Conservation (phyloP, 1,284 basidiomycete genomes). For the Amylostereum areolatum region DNA sequence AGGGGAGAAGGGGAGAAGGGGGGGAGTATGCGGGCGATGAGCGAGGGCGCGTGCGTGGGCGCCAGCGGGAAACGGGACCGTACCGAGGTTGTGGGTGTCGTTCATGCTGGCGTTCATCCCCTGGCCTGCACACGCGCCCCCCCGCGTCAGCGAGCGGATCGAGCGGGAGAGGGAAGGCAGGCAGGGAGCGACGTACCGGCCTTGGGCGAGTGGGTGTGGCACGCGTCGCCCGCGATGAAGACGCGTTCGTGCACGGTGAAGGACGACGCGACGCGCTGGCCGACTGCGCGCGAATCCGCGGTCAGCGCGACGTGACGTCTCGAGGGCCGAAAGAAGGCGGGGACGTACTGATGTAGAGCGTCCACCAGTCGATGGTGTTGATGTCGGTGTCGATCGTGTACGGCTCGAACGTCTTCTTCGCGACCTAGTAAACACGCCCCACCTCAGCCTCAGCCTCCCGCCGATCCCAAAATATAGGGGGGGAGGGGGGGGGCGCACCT, state of each 20-base stretch:
- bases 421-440: too few relatives aligned
- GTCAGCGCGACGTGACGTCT: neutral
- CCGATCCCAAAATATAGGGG: neutral
- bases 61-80: constrained; percentile 3
- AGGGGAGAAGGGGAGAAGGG: neutral
- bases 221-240: constrained; percentile 80
- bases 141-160: neutral
- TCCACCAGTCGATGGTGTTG: constrained; percentile 73
- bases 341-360: constrained; percentile 54
- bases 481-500: constrained; percentile 29
- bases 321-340: neutral
- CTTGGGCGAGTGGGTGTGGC: constrained; percentile 82
- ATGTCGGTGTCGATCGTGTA: constrained; percentile 52
- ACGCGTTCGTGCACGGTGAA: constrained; percentile 66
- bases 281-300: constrained; percentile 32
- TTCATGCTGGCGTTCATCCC: constrained; percentile 78
- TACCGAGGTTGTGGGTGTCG: constrained; percentile 76
- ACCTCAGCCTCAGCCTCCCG: too few relatives aligned
- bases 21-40: neutral
- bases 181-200: constrained; percentile 21
- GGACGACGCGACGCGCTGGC: constrained; percentile 69
- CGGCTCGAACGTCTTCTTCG: constrained; percentile 61
- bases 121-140: constrained; percentile 53
- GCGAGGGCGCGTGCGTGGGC: neutral
- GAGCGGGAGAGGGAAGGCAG: too few relatives aligned